Conservation (phyloP, 495 filamentous ascomycete genomes). For the Penicillium samsonianum region DNA sequence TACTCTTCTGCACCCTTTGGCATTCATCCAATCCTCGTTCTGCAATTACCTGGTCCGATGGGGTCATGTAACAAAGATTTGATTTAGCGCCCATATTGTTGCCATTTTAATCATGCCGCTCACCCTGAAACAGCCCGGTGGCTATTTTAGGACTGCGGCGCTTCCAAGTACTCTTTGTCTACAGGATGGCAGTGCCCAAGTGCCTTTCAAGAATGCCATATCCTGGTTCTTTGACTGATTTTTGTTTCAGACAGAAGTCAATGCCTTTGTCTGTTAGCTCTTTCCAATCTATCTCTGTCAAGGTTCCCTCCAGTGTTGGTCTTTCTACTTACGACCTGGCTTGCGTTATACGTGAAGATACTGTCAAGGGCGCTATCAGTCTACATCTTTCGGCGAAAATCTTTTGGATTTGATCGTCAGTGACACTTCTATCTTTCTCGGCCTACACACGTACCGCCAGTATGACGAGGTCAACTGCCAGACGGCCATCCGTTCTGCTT, state of each 20-base stretch:
- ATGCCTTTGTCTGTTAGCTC: constrained; percentile 18
- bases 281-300: constrained; percentile 2
- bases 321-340: constrained; percentile 1
- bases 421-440: neutral
- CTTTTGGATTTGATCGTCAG: neutral
- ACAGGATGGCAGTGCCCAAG: constrained; percentile 4
- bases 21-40: neutral
- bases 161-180: constrained; percentile 28
- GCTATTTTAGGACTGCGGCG: constrained; percentile 35
- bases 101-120: constrained; percentile 19
- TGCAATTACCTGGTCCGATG: constrained; percentile 5
- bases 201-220: constrained; percentile 4
- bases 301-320: constrained; percentile 10
- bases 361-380: neutral
- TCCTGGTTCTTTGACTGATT: constrained; percentile 15
- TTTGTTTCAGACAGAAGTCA: constrained; percentile 15
- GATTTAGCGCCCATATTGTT: constrained; percentile 25
- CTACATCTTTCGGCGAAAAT: neutral
- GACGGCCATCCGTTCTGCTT: constrained; percentile 26
- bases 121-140: constrained; percentile 26
- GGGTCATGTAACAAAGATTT: constrained; percentile 17
- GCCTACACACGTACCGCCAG: constrained; percentile 3
- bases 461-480: constrained; percentile 32
- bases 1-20: constrained; percentile 20
- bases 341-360: constrained; percentile 1